Evolutionary conservation across 2,329 filamentous ascomycete genomes (phyloP).

Genomic region (Ophiostoma sp.): DNA sequence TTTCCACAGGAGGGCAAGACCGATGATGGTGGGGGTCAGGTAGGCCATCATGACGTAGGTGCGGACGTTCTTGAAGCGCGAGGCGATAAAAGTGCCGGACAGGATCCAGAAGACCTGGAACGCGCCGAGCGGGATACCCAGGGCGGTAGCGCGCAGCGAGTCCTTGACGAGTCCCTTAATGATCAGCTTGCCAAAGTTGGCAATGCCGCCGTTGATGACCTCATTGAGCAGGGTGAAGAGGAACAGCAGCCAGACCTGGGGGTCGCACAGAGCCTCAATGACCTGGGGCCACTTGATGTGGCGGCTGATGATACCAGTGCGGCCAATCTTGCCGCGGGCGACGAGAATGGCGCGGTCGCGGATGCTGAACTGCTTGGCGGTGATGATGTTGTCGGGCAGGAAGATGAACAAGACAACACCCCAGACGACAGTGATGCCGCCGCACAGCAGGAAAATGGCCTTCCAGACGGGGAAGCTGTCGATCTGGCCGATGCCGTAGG

Average conservation of each 20-base stretch:
- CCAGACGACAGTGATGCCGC: constrained; percentile 19
- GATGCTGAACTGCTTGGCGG: constrained; percentile 2
- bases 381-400: constrained; percentile 21
- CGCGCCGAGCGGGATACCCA: constrained; percentile 19
- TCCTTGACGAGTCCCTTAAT: constrained; percentile 43
- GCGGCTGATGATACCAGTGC: constrained; percentile 20
- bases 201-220: constrained; percentile 22
- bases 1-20: constrained; percentile 18
- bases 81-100: constrained; percentile 15
- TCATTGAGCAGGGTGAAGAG: constrained; percentile 20
- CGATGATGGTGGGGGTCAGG: constrained; percentile 14
- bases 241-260: constrained; percentile 21
- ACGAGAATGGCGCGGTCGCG: constrained; percentile 18
- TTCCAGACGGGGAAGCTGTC: constrained; percentile 29
- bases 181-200: constrained; percentile 43
- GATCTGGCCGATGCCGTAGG: constrained; percentile 16
- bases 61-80: constrained; percentile 17
- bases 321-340: constrained; percentile 17
- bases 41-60: constrained; percentile 12
- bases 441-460: constrained; percentile 26
- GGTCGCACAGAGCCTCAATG: constrained; percentile 19
- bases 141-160: constrained; percentile 38
- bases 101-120: constrained; percentile 20
- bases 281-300: constrained; percentile 17
- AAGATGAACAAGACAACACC: constrained; percentile 16